phyloP scores from a whole-genome alignment of 139 green algal genomes.

The Coccomyxa sp. region DNA sequence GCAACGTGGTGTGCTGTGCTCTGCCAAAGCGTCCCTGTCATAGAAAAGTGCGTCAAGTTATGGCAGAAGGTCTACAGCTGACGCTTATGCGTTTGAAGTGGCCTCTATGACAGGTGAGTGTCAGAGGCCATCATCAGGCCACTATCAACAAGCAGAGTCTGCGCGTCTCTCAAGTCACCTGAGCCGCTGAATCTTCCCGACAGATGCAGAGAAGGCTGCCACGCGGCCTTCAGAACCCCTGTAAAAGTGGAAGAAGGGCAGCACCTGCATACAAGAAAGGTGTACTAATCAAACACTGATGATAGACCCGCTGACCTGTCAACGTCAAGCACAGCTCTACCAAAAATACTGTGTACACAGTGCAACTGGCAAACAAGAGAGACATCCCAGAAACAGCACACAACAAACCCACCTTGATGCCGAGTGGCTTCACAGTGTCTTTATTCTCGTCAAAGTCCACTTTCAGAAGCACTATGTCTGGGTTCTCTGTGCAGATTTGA shows the following conservation, averaged over 20 bases:
- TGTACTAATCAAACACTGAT: neutral
- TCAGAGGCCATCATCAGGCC: neutral
- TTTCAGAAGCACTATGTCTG: conserved; percentile 76
- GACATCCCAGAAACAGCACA: neutral
- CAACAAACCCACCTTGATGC: conserved; percentile 57
- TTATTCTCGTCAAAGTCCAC: conserved; percentile 91
- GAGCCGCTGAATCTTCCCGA: conserved; percentile 60
- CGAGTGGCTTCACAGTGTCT: conserved; percentile 68
- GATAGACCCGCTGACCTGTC: neutral
- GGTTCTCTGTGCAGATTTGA: conserved; percentile 60
- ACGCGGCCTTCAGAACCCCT: conserved; percentile 71
- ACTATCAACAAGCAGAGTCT: neutral
- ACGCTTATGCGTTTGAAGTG: neutral
- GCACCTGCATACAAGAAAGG: conserved; percentile 45
- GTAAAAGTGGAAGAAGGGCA: conserved; percentile 96
- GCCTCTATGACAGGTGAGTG: neutral
- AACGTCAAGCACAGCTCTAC: neutral
- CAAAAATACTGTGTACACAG: neutral
- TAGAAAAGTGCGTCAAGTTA: neutral
- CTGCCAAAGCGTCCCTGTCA: conserved; percentile 49
- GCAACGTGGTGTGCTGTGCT: conserved; percentile 50
- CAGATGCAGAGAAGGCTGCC: conserved; percentile 65
- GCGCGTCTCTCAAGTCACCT: conserved; percentile 9
- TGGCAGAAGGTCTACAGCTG: neutral
- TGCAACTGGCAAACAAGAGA: neutral